Base-by-base conservation (phyloP, 208 protist species). In the Acanthamoeba divionensis region DNA sequence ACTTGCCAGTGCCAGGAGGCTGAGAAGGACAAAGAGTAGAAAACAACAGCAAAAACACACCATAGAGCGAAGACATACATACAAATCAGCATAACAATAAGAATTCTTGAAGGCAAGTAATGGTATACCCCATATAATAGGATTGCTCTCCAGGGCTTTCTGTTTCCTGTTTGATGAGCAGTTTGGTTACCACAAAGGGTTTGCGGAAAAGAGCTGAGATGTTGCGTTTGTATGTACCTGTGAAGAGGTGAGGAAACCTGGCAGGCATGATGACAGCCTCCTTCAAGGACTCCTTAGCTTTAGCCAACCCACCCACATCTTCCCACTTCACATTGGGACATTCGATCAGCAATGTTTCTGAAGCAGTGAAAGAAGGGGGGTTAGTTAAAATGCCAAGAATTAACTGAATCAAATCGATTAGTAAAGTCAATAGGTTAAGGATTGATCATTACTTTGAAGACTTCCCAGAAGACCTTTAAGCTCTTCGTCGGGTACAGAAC, bases 241-340 rank as follows among this genome's bases (percentile, higher is more conserved):
- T 93, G 93, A 99, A 99, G 52, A 99, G 94, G 8, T 98, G 95
- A 12, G 99, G 98, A 88, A 98, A 98, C 80, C 94, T 96, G 41
- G 96, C 91, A 1, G 99, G 99, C 15, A 99, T 91, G 36, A 99
- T 97, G 0, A 98, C 98, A 24, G 98, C 98, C 89, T 99, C 98
- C 67, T 98, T 96, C 18, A 99, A 94, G 3, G 97, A 95, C 47
- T 96, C 66, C 82, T 99, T 98, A 69, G 98, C 99, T 8, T 95
- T 93, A 13, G 96, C 93, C 65, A 99, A 96, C 57, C 99, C 99
- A 8, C 97, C 97, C 18, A 99, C 96, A 92, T 99, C 96, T 29
- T 93, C 77, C 96, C 96, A 99, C 50, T 94, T 91, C 18, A 99
- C 95, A 92, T 99, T 97, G 15, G 98, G 98, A 79, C 98, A 99